phyloP scores from a whole-genome alignment of 2,329 filamentous ascomycete species.

The Chaetomiaceae sp. region DNA sequence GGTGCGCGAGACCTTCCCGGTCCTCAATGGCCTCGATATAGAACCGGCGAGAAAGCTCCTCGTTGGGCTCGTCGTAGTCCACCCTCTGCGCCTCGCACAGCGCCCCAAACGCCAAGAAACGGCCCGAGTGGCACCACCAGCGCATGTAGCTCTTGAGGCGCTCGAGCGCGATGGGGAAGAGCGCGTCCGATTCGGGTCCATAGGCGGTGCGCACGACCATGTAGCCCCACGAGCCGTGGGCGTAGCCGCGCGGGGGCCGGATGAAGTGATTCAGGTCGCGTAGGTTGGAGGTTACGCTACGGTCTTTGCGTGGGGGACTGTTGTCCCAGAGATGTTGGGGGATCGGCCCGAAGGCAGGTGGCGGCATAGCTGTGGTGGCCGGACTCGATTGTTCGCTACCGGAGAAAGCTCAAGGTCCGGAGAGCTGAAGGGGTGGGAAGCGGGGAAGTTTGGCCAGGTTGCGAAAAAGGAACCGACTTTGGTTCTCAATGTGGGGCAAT shows the following conservation, averaged over 20 bases:
- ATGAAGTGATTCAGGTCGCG: not conserved
- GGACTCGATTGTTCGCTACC: too few species aligned
- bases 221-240: conserved; percentile 2
- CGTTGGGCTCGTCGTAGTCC: not conserved
- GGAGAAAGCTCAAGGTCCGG: too few species aligned
- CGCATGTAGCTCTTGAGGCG: not conserved
- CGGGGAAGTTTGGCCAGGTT: too few species aligned
- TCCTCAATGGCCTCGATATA: not conserved
- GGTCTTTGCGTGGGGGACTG: not conserved
- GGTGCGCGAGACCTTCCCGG: not conserved
- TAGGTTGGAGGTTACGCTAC: not conserved
- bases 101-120: not conserved
- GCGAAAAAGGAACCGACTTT: too few species aligned
- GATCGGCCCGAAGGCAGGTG: conserved; percentile 1
- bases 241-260: not conserved
- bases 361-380: not conserved
- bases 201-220: conserved; percentile 2
- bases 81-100: not conserved
- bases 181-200: not conserved
- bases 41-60: conserved; percentile 2
- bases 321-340: not conserved
- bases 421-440: too few species aligned
- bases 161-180: not conserved
- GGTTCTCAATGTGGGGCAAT: too few species aligned
- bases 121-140: not conserved